phyloP scores from a whole-genome alignment of 345 rosid species.

The Citrus sinensis region DNA sequence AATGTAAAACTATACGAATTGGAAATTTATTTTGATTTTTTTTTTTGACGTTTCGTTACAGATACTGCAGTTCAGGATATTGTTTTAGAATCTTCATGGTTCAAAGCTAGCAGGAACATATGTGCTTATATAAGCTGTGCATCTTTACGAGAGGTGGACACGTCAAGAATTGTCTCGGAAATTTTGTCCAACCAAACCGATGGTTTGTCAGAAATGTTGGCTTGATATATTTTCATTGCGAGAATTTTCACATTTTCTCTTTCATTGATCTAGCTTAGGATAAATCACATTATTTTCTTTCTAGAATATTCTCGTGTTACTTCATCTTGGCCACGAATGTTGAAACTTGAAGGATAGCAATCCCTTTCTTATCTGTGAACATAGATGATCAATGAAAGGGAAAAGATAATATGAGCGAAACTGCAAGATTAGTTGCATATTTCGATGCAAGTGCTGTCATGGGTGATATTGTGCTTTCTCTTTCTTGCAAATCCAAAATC shows the following conservation, averaged over 20 bases:
- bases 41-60: not conserved
- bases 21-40: not conserved
- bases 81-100: constrained; percentile 24
- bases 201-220: not conserved
- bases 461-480: not conserved
- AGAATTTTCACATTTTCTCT: not conserved
- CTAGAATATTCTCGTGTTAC: not conserved
- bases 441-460: not conserved
- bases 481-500: not conserved
- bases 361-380: not conserved
- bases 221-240: not conserved
- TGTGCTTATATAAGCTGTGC: constrained; percentile 28
- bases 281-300: not conserved
- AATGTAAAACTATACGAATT: not conserved
- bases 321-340: not conserved
- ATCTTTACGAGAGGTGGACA: constrained; percentile 23
- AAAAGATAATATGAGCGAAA: no score
- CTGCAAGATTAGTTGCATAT: not conserved
- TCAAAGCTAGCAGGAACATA: constrained; percentile 20
- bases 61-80: constrained; percentile 16
- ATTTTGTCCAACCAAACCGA: constrained; percentile 6
- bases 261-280: not conserved
- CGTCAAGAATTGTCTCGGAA: constrained; percentile 20
- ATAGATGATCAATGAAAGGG: not conserved
- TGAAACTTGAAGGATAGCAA: not conserved